Evolutionary conservation across 2,329 filamentous ascomycete genomes (phyloP), one percentile per base, ranked within the genome.

Genomic region (Verticillium tricorpus): DNA sequence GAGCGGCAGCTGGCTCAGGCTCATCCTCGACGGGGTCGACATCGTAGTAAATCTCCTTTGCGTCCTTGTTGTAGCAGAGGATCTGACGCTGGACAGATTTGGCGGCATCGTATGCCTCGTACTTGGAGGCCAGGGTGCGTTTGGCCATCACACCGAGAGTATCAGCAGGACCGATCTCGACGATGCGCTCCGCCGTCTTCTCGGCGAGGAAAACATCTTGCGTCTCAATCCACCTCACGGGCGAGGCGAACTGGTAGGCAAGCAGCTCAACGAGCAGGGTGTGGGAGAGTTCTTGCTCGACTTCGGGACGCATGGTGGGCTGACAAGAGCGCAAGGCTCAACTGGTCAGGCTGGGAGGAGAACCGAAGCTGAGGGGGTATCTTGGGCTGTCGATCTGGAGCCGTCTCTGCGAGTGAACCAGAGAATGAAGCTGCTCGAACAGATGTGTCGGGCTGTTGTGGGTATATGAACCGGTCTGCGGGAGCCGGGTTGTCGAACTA

Each of bases 11-110:
- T 1, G 88, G 80, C 71, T 90, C 89, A 56, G 90, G 85, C 77
- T 98, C 95, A 62, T 99, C 95, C 72, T 96, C 92, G 34, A 96
- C 82, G 0, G 95, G 95, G 72, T 99, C 95, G 55, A 96, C 93
- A 74, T 97, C 94, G 78, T 99, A 99, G 83, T 99, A 99, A 67
- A 99, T 99, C 77, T 99, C 95, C 77, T 97, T 98, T 61, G 93
- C 91, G 73, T 99, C 95, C 78, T 99, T 99, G 84, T 97, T 98
- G 83, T 98, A 99, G 83, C 95, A 98, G 62, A 99, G 86, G 74
- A 99, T 97, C 77, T 98, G 94, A 75, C 95, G 88, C 80, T 97
- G 93, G 54, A 98, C 89, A 8, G 94, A 97, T 72, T 94, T 94
- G 65, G 95, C 95, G 61, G 95, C 95, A 79, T 99, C 95, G 79